phyloP scores from a whole-genome alignment of 257 asterid genomes.

The Cordia subcordata region DNA sequence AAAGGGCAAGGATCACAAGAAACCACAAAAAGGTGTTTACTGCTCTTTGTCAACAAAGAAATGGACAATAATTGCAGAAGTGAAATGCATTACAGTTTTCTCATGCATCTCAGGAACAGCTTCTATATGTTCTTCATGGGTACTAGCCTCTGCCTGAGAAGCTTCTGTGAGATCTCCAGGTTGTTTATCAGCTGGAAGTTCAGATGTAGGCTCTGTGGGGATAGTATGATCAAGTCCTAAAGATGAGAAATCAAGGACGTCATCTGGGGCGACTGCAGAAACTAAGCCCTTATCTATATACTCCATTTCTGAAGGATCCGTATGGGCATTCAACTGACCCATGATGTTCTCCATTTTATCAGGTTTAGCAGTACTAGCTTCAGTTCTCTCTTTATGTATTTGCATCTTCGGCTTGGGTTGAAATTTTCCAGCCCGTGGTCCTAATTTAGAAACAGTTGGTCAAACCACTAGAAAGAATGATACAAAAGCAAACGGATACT shows the following conservation, averaged over 20 bases:
- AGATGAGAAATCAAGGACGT: conserved; percentile 47
- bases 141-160: conserved; percentile 30
- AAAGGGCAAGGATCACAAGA: background rate
- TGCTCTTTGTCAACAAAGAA: conserved; percentile 8
- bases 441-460: conserved; percentile 24
- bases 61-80: conserved; percentile 2
- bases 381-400: conserved; percentile 21
- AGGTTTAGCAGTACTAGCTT: conserved; percentile 15
- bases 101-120: conserved; percentile 40
- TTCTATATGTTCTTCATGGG: conserved; percentile 25
- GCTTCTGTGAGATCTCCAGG: conserved; percentile 25
- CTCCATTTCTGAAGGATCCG: conserved; percentile 29
- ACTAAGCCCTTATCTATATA: conserved; percentile 26
- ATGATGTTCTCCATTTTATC: conserved; percentile 20
- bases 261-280: conserved; percentile 36
- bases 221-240: conserved; percentile 28
- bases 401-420: conserved; percentile 49
- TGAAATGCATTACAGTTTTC: conserved; percentile 38
- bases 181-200: conserved; percentile 37
- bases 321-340: conserved; percentile 19
- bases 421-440: conserved; percentile 34
- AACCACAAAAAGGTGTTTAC: background rate
- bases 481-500: conserved; percentile 6
- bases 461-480: conserved; percentile 11
- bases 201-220: conserved; percentile 35